These are phyloP conservation scores for Jamesozyma spencerorum DNA, from an alignment of 805 yeast genomes.

Conservation along the genomic window DNA sequence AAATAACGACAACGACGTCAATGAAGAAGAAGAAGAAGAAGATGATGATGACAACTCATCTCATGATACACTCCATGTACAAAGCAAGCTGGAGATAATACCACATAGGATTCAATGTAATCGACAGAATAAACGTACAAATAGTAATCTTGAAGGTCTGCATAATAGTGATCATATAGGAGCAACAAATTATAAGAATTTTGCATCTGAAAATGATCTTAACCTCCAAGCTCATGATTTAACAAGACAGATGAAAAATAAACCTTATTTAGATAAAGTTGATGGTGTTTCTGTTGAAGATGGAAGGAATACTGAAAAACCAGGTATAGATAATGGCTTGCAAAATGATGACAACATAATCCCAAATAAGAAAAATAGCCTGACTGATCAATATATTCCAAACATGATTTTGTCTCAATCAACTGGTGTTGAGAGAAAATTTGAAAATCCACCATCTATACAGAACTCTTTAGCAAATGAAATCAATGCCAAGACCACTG, in stretches of 20 bases:
- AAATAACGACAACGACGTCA: conserved; percentile 3
- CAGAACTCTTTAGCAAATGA: conserved; percentile 25
- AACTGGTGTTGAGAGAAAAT: conserved; percentile 40
- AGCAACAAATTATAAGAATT: conserved; percentile 4
- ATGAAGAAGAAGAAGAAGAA: conserved; percentile 5
- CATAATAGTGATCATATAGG: conserved; percentile 12
- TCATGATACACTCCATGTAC: neutral
- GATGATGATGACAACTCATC: neutral
- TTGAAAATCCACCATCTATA: conserved; percentile 29
- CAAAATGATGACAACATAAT: neutral
- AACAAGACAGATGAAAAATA: conserved; percentile 12
- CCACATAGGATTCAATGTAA: neutral
- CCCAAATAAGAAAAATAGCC: conserved; percentile 7
- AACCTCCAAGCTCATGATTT: conserved; percentile 13
- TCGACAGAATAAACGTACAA: neutral
- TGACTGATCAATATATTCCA: conserved; percentile 31
- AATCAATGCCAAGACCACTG: conserved; percentile 1
- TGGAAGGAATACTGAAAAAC: neutral
- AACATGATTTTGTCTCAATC: conserved; percentile 43
- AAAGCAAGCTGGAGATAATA: neutral
- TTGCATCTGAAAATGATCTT: conserved; percentile 6
- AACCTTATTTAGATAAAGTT: neutral
- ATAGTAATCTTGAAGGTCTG: no score
- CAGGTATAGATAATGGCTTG: neutral
- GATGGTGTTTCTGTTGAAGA: neutral